Evolutionary conservation across 805 yeast genomes (phyloP), one percentile per base, ranked within the genome.

Genomic region (Pichia pseudocactophila): DNA sequence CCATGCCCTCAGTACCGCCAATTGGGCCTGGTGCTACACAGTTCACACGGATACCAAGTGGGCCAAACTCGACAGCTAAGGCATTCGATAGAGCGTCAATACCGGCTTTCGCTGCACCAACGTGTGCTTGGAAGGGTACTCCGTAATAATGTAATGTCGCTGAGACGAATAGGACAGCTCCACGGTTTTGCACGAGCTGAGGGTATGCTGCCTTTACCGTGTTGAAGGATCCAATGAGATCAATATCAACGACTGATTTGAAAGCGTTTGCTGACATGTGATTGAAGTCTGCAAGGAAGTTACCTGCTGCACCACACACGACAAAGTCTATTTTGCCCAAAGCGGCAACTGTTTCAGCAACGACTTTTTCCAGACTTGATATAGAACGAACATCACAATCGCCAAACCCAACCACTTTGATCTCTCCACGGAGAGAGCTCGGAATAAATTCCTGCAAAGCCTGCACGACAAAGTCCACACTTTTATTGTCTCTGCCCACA

Each of bases 261-360:
- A 89, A 89, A 6, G 95, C 97, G 57, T 88, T 87, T 17, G 90
- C 57, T 2, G 90, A 80, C 50, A 89, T 66, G 53, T 78, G 80
- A 55, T 80, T 78, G 63, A 88, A 77, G 59, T 86, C 92, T 28
- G 86, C 65, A 41, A 90, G 60, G 58, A 90, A 89, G 66, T 90
- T 90, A 8, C 97, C 97, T 3, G 97, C 97, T 2, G 97, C 97
- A 10, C 97, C 97, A 35, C 92, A 89, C 59, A 89, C 83, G 28
- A 89, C 94, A 59, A 62, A 84, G 63, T 89, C 97, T 45, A 89
- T 81, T 47, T 74, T 67, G 7, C 96, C 96, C 50, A 86, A 73
- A 54, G 72, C 68, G 9, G 63, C 57, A 19, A 88, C 85, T 0
- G 96, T 78, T 34, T 56, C 53, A 7, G 73, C 72, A 3, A 76